Evolutionary conservation across 768 basidiomycete genomes (phyloP).

Genomic region (Pisolithus microcarpus): DNA sequence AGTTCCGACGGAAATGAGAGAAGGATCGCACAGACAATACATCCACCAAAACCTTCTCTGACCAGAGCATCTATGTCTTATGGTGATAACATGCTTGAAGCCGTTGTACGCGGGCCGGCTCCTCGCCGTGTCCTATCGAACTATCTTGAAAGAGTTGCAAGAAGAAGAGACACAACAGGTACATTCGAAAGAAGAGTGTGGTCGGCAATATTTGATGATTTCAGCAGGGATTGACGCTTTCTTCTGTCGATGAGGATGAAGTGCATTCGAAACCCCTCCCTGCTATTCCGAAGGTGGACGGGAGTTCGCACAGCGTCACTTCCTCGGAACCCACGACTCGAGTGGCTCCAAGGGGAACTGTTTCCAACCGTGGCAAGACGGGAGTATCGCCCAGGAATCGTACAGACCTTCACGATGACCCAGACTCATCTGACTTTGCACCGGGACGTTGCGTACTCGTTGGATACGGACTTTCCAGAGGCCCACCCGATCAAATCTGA

Average conservation of each 20-base stretch:
- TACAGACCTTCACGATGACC: neutral
- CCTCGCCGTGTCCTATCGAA: constrained; percentile 10
- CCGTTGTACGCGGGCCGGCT: constrained; percentile 37
- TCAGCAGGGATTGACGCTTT: constrained; percentile 25
- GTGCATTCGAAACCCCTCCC: constrained; percentile 14
- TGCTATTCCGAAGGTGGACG: neutral
- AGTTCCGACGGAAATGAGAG: constrained; percentile 22
- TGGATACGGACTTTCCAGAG: constrained; percentile 4
- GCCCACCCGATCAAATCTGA: constrained; percentile 27
- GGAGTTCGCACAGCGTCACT: neutral
- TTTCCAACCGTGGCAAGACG: neutral
- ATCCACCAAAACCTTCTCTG: neutral
- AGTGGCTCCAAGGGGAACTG: neutral
- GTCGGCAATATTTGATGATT: constrained; percentile 27
- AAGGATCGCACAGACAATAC: constrained; percentile 10
- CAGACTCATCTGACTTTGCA: constrained; percentile 40
- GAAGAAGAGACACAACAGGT: constrained; percentile 31
- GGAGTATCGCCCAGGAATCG: neutral
- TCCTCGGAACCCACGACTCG: neutral
- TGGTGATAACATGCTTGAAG: constrained; percentile 28
- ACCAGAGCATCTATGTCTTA: constrained; percentile 2
- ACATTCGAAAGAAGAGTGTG: constrained; percentile 34
- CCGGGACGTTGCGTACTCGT: constrained; percentile 27
- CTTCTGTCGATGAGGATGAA: constrained; percentile 26
- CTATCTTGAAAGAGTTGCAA: constrained; percentile 24